phyloP scores from a whole-genome alignment of 2,329 filamentous ascomycete genomes.

The Fusarium agapanthi region DNA sequence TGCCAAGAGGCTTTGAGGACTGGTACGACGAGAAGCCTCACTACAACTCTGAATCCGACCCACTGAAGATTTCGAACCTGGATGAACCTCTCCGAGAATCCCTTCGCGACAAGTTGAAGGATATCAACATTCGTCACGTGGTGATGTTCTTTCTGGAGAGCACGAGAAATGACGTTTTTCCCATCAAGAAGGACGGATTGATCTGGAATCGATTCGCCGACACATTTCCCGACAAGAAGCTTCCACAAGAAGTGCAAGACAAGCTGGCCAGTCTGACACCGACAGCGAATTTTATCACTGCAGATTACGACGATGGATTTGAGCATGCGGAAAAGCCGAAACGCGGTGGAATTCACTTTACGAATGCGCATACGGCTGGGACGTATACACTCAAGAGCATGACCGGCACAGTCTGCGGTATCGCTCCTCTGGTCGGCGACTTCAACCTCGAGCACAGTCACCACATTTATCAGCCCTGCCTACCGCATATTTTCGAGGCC shows the following conservation, averaged over 20 bases:
- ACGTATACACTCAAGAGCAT: constrained; percentile 57
- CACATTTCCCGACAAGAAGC: constrained; percentile 43
- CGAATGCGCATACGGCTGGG: constrained; percentile 51
- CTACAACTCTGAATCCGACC: constrained; percentile 50
- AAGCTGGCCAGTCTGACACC: constrained; percentile 44
- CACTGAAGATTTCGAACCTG: constrained; percentile 53
- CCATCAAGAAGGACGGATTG: constrained; percentile 52
- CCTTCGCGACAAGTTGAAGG: constrained; percentile 38
- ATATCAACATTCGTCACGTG: constrained; percentile 53
- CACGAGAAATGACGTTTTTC: constrained; percentile 56
- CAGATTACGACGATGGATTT: constrained; percentile 49
- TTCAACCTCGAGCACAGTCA: constrained; percentile 53
- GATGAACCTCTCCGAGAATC: constrained; percentile 44
- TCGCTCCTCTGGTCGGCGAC: constrained; percentile 53
- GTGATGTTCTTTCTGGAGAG: constrained; percentile 56
- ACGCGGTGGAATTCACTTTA: constrained; percentile 52
- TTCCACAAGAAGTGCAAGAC: constrained; percentile 46
- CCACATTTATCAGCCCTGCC: constrained; percentile 55
- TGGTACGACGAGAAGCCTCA: constrained; percentile 40
- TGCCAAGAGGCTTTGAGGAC: constrained; percentile 39
- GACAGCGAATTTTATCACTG: constrained; percentile 47
- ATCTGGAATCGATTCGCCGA: constrained; percentile 48
- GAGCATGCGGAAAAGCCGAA: constrained; percentile 29
- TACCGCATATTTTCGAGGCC: constrained; percentile 51
- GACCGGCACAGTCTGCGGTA: constrained; percentile 52